Evolutionary conservation across 148 eudicot species (phyloP).

Genomic region (Persicaria maculosa): DNA sequence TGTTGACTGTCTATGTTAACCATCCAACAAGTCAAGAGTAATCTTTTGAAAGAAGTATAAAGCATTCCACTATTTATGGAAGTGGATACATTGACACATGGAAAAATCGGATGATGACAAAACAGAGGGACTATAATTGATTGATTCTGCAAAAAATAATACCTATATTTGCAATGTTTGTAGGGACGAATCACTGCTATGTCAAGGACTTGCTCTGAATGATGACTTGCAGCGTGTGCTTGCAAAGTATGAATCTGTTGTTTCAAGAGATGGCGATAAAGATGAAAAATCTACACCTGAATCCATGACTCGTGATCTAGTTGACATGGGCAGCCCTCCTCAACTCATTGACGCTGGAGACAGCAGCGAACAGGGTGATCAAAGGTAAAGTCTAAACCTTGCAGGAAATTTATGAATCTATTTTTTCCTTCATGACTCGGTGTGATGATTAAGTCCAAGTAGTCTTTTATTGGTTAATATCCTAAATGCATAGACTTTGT

Average conservation of each 20-base stretch:
- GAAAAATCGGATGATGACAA: neutral
- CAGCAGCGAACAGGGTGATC: constrained; percentile 46
- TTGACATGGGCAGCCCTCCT: constrained; percentile 49
- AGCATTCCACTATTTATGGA: neutral
- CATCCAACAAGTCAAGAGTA: neutral
- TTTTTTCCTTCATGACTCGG: neutral
- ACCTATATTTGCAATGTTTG: neutral
- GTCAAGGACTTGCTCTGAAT: constrained; percentile 91
- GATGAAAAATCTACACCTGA: constrained; percentile 47
- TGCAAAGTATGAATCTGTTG: constrained; percentile 73
- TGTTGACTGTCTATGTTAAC: neutral
- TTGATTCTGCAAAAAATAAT: neutral
- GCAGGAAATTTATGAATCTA: neutral
- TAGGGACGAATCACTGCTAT: constrained; percentile 87
- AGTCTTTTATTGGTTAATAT: neutral
- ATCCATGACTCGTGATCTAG: constrained; percentile 36
- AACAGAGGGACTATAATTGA: neutral
- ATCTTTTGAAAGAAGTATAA: neutral
- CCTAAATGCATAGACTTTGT: constrained; percentile 8
- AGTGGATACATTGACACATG: neutral
- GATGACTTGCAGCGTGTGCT: constrained; percentile 89
- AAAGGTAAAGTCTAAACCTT: constrained; percentile 33
- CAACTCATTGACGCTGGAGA: constrained; percentile 65
- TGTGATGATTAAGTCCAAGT: neutral
- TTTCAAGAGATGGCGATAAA: constrained; percentile 37